Evolutionary conservation across 768 basidiomycete species (phyloP), one percentile per base, ranked within the genome.

Genomic region (Pleurotus tuber-regium): DNA sequence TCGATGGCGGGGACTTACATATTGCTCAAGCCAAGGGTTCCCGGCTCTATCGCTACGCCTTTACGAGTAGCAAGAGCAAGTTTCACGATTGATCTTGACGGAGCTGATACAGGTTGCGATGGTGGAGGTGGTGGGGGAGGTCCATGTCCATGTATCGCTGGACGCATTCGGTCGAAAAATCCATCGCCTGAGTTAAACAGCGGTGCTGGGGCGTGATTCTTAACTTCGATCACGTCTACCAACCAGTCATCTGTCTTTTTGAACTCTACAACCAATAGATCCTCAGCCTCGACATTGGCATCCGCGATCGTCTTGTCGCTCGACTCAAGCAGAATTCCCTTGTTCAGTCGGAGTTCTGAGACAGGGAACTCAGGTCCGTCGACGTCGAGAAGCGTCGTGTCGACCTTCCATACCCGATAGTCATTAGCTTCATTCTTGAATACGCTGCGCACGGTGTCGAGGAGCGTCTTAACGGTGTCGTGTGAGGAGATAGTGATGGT

Each of bases 1-100:
- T 14, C 50, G 4, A 30, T 35, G n/a, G 55, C 43, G 39, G 28
- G 4, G 4, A 73, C 86, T 53, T 65, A 92, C 84, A 97, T 86
- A 63, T 98, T 98, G 11, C 84, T 84, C 3, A 98, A 75, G 18
- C 95, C 95, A 10, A 95, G 75, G 0, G 90, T 88, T 1, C 94
- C 94, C 6, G 84, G 86, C 49, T 82, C 84, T 41, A 74, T 51
- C 31, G 63, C 43, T 60, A 78, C 79, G 43, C 57, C 65, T 38
- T 69, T 67, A 23, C 58, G 54, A 50, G 62, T 61, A 59, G 40
- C 52, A 51, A 50, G 59, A 58, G 41, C 58, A 60, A 60, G 46
- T 58, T 65, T 59, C 42, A 55, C 26, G 54, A n/a, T 56, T 18
- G 54, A 51, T 49, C 55, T 60, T 41, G 59, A 58, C 59, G 23